Conservation (phyloP, 129 eudicot genomes). For the Saussurea involucrata region DNA sequence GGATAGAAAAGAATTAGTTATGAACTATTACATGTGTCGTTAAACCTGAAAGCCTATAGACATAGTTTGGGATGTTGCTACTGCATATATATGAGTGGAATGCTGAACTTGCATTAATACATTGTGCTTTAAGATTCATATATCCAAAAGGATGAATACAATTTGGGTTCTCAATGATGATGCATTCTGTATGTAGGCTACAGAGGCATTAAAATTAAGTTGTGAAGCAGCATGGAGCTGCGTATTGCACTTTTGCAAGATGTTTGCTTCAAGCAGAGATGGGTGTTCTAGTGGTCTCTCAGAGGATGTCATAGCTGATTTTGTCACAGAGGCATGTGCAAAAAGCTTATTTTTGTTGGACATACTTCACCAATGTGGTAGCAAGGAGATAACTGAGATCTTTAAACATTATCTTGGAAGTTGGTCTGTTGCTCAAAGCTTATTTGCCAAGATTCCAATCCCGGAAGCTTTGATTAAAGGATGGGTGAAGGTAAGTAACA, state of each 20-base stretch:
- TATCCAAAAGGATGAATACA: background rate
- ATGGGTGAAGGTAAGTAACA: constrained; percentile 85
- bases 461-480: constrained; percentile 62
- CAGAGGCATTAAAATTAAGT: constrained; percentile 47
- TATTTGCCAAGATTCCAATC: constrained; percentile 48
- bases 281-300: constrained; percentile 31
- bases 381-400: constrained; percentile 33
- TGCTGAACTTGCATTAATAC: background rate
- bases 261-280: constrained; percentile 34
- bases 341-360: constrained; percentile 68
- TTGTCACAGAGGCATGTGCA: constrained; percentile 55
- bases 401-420: constrained; percentile 48
- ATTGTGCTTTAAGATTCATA: background rate
- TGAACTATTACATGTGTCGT: background rate
- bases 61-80: constrained; percentile 1
- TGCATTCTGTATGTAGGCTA: constrained; percentile 49
- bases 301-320: constrained; percentile 46
- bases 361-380: constrained; percentile 46
- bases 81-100: background rate
- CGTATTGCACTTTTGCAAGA: constrained; percentile 42
- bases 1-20: background rate
- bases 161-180: constrained; percentile 8
- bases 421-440: constrained; percentile 67
- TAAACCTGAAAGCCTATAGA: background rate
- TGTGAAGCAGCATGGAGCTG: constrained; percentile 80